Percentiles rank a stretch among this genome's conserved stretches.
Evolutionary conservation across 371 early-diverging fungal species (phyloP).

Genomic region (Mortierella sp.): DNA sequence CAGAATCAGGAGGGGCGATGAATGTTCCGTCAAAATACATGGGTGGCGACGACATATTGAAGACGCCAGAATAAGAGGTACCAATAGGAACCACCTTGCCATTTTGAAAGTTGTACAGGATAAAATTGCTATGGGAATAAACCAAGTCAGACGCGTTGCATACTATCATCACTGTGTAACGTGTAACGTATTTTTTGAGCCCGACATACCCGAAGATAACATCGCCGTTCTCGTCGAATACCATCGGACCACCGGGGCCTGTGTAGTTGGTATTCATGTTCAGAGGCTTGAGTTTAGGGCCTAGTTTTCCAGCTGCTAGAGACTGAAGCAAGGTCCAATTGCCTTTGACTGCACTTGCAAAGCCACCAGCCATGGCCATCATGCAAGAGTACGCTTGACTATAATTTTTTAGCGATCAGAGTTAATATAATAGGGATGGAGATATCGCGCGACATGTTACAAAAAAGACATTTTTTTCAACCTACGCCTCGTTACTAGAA

Average conservation of each 20-base stretch:
- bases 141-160: too few relatives aligned
- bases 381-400: constrained; percentile 62
- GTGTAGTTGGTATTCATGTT: constrained; percentile 66
- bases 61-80: constrained; percentile 59
- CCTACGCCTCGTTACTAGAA: constrained; percentile 69
- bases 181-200: neutral
- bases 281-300: constrained; percentile 56
- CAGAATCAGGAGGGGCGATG: constrained; percentile 63
- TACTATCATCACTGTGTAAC: neutral
- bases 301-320: constrained; percentile 58
- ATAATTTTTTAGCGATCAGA: too few relatives aligned
- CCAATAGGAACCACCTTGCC: constrained; percentile 58
- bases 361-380: constrained; percentile 68
- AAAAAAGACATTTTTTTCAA: too few relatives aligned
- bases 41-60: constrained; percentile 57
- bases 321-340: constrained; percentile 51
- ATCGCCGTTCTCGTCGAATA: constrained; percentile 66
- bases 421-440: too few relatives aligned
- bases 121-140: constrained; percentile 63
- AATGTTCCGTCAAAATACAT: constrained; percentile 68
- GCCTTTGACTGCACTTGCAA: constrained; percentile 48
- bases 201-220: constrained; percentile 59
- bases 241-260: constrained; percentile 70
- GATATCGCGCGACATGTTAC: too few relatives aligned
- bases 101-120: constrained; percentile 65